phyloP scores from a whole-genome alignment of 2,329 filamentous ascomycete genomes.

The Teratosphaeria pseudoeucalypti region DNA sequence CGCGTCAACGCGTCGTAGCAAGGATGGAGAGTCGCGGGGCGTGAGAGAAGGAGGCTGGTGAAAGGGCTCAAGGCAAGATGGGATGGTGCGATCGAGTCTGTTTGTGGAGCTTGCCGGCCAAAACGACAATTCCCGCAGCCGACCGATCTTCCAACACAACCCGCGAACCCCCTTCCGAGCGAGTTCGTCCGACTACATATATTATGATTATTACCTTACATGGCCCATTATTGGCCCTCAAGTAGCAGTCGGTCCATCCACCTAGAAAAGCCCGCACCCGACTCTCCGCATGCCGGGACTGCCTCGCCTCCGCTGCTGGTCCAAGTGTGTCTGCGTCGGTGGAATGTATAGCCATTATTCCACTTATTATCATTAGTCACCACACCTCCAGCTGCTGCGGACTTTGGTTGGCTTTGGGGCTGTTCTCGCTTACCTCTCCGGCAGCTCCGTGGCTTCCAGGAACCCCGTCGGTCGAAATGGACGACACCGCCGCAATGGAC shows the following conservation, averaged over 20 bases:
- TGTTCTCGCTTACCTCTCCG: not conserved
- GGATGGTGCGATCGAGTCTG: not conserved
- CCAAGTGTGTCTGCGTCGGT: too few relatives aligned
- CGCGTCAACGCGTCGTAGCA: not conserved
- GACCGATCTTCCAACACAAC: not conserved
- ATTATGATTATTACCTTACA: not conserved
- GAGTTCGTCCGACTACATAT: not conserved
- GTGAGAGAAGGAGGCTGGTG: not conserved
- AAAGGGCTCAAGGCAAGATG: not conserved
- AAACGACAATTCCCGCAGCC: not conserved
- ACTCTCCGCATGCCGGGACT: not conserved
- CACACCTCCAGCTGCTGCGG: too few relatives aligned
- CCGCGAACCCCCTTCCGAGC: not conserved
- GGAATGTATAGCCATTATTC: too few relatives aligned
- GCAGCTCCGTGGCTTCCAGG: not conserved
- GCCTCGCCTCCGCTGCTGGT: not conserved
- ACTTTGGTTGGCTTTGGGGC: not conserved
- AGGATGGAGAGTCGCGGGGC: not conserved
- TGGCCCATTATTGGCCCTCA: too few relatives aligned
- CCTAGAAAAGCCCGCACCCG: not conserved
- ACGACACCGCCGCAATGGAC: conserved; percentile 16
- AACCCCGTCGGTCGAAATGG: conserved; percentile 1
- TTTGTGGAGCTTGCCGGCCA: not conserved
- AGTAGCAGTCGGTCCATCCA: not conserved
- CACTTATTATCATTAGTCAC: too few relatives aligned